Base-by-base conservation (phyloP, 345 rosid genomes). In the Linum tenue region DNA sequence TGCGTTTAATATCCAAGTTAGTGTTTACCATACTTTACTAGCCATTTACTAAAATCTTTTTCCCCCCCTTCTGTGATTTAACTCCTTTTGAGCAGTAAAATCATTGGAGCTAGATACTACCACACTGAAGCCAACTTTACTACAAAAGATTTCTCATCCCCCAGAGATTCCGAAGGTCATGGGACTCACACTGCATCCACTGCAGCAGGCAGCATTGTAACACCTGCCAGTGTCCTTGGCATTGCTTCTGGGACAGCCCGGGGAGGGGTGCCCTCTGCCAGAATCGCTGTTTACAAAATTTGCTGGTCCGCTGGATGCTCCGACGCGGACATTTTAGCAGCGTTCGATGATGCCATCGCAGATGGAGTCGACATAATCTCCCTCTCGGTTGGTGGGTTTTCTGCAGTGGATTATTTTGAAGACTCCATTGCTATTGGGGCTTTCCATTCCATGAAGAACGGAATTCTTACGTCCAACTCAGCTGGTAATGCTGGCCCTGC, bases 331-430 rank as follows among this genome's bases (percentile, higher is more conserved):
- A 56, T 56, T 56, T 35, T 56, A 56, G 31, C 59, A n/a, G 59
- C 59, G 16, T 56, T 56, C 31, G 59, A 56, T 9, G 59, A 56
- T 9, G 59, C 59, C 35, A 56, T 56, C 9, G 59, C 59, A 6
- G 59, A 56, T 10, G 59, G 59, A 3, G 59, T 56, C 7, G 59
- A 56, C 59, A 56, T 56, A 2, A 56, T 56, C 59, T 56, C 59
- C 37, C 6, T 56, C 1, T 56, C 59, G n/a, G 59, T 56, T 35
- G 59, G 59, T 3, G 31, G 59, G 2, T 0, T 0, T 0, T 10
- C 53, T 15, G 11, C 53, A 6, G 3, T 5, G 15, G 37, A 56
- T 5, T 16, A 56, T 56, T 16, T 56, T 16, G 11, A 16, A 5
- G 59, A 56, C 9, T 15, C 31, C 11, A 16, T 56, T 0, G 31